phyloP scores from a whole-genome alignment of 169 alveolate species.

The Eimeria acervulina region DNA sequence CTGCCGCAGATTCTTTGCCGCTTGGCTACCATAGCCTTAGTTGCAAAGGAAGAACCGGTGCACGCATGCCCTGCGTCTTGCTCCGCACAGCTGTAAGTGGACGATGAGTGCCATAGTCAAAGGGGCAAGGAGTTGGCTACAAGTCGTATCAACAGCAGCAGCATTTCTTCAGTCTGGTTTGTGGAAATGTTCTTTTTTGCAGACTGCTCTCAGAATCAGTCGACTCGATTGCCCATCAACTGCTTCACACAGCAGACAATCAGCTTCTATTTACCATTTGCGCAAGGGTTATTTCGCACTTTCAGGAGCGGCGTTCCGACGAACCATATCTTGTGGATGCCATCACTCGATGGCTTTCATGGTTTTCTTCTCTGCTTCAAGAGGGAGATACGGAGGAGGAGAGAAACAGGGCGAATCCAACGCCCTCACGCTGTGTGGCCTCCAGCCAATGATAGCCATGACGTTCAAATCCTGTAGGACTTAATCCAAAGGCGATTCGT shows the following conservation, averaged over 20 bases:
- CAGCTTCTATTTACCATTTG: background rate
- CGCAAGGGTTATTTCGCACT: background rate
- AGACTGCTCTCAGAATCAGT: background rate
- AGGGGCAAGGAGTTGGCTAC: background rate
- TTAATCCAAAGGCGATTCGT: background rate
- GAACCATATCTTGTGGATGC: conserved; percentile 50
- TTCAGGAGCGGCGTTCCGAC: conserved; percentile 11
- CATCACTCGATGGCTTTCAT: conserved; percentile 49
- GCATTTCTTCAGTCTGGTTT: background rate
- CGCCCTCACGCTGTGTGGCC: background rate
- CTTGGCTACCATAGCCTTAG: conserved; percentile 39
- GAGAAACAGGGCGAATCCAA: background rate
- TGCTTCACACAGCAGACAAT: conserved; percentile 26
- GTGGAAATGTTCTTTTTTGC: background rate
- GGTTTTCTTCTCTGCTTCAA: conserved; percentile 12
- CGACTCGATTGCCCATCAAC: conserved; percentile 6
- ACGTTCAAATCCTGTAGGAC: background rate
- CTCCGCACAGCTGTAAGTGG: conserved; percentile 42
- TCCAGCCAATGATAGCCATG: too few relatives aligned
- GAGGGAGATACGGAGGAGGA: background rate
- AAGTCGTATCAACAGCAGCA: background rate
- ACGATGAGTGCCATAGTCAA: background rate
- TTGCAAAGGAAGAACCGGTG: background rate
- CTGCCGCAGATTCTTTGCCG: conserved; percentile 54
- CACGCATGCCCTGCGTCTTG: background rate